These are phyloP conservation scores for sunflower (Helianthus annuus) DNA, from an alignment of 129 eudicot species.

Conservation along the genomic window HanXRQr2.0-SUNRISE NC_035441.2:130310287-130310786, in stretches of 20 bases:
- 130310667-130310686: too few species aligned
- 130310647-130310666: not conserved
- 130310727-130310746: conserved; percentile 37
- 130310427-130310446: conserved; percentile 59
- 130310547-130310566: conserved; percentile 13
- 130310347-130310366: not conserved
- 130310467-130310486: conserved; percentile 85
- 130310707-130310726: too few species aligned
- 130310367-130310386: not conserved
- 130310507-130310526: conserved; percentile 92
- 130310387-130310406: not conserved
- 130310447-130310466: conserved; percentile 85
- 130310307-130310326: not conserved
- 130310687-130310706: too few species aligned
- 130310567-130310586: conserved; percentile 14
- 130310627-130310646: not conserved
- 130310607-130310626: not conserved
- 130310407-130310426: conserved; percentile 40
- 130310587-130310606: not conserved
- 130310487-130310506: conserved; percentile 68
- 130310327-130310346: not conserved
- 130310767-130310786: conserved; percentile 61
- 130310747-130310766: conserved; percentile 96
- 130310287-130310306: not conserved
- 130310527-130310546: conserved; percentile 74